A percentile compares a stretch with the other conserved stretches of the same genome.
These are phyloP conservation scores for Aspergillus haitiensis DNA, from an alignment of 495 filamentous ascomycete species.

Conservation along the genomic window DNA sequence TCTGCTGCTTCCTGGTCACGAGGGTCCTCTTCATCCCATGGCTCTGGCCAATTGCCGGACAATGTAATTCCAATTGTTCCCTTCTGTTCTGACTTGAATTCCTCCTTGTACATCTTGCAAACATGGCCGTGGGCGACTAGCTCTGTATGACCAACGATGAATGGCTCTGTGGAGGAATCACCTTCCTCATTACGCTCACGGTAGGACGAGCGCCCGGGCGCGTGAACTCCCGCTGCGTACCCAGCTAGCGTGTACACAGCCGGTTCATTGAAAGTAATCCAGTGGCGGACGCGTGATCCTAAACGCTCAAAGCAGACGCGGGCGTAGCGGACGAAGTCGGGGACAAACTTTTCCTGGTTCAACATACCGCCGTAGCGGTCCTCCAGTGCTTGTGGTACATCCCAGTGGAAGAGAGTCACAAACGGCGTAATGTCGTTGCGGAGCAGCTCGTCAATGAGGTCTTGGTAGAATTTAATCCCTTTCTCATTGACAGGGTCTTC, in stretches of 20 bases:
- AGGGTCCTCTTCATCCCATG: conserved; percentile 45
- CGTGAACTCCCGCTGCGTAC: conserved; percentile 50
- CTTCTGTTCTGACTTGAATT: conserved; percentile 43
- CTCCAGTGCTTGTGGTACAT: conserved; percentile 46
- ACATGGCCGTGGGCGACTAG: conserved; percentile 46
- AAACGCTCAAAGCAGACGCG: conserved; percentile 46
- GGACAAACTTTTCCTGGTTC: conserved; percentile 41
- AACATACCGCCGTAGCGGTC: conserved; percentile 50
- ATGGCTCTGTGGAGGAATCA: conserved; percentile 49
- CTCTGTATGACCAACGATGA: conserved; percentile 46
- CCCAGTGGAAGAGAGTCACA: conserved; percentile 53
- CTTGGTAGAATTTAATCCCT: conserved; percentile 47
- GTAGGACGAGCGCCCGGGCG: conserved; percentile 46
- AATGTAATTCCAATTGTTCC: conserved; percentile 50
- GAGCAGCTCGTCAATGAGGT: conserved; percentile 47
- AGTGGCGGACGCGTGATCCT: conserved; percentile 48
- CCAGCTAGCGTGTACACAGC: conserved; percentile 46
- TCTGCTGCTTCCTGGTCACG: conserved; percentile 45
- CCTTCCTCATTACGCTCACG: conserved; percentile 45
- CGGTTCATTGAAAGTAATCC: conserved; percentile 56
- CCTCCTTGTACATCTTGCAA: conserved; percentile 41
- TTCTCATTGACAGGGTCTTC: conserved; percentile 41
- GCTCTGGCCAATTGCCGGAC: conserved; percentile 52
- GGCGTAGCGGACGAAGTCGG: conserved; percentile 51
- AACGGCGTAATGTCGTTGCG: conserved; percentile 47